Base-by-base conservation (phyloP, 2,329 filamentous ascomycete species). In the Trichophyton benhamiae region DNA sequence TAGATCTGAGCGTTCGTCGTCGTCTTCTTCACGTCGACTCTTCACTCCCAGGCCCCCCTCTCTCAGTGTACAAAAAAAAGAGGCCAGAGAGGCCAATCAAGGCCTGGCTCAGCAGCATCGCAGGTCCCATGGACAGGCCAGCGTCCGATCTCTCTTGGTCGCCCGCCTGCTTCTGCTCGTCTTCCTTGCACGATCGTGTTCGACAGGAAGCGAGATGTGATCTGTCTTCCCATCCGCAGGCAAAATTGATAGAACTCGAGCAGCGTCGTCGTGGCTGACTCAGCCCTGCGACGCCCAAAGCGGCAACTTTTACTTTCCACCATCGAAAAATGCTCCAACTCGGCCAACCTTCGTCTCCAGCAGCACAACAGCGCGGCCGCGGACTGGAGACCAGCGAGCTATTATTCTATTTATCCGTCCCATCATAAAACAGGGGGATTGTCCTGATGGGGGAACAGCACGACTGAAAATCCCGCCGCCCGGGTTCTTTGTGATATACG, bases 231-330 rank as follows among this genome's bases (percentile, higher is more conserved):
- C 13, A 36, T 20, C 52, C 46, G 33, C 33, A 38, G 33, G 33
- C 33, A 38, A 52, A 52, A 52, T 9, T 13, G 22, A 52, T 20
- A 52, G 30, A 36, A 25, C 9, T 33, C 15, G 33, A 25, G n/a
- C 22, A 52, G 44, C 17, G 20, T 11, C 17, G 44, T 20, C n/a
- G 52, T 55, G 52, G 52, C 52, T 55, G 52, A 55, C 52, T 55
- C 52, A 55, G 52, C 52, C 52, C 30, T 36, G n/a, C 20, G 22
- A 55, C 52, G 52, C 52, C 52, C 52, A 55, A 55, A 33, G 52
- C 52, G 52, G 52, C 52, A 55, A 55, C 52, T 55, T 36, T 36
- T 36, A 55, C 52, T 36, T 55, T 36, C n/a, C 27, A 33, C 25
- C 52, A 27, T 55, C 52, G 27, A 27, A 53, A 55, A 27, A 9